Evolutionary conservation across 73 alveolate genomes (phyloP).

Genomic region (Tetrahymena thermophila): DNA sequence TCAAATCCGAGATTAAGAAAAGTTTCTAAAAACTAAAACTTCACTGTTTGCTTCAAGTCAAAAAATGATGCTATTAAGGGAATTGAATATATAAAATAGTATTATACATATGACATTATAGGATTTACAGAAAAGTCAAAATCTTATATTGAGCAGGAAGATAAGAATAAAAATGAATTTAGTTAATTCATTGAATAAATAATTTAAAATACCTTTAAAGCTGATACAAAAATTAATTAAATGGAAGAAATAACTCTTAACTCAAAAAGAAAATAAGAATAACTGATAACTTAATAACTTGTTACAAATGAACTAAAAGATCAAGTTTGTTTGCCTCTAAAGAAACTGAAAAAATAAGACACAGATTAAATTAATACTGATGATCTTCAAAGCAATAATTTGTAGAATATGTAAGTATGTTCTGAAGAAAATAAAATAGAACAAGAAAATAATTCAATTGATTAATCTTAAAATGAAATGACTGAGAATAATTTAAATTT

Average conservation of each 20-base stretch:
- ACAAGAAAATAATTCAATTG: not conserved
- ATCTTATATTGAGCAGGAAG: not conserved
- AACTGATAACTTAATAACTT: not conserved
- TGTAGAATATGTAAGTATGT: no score
- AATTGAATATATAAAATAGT: not conserved
- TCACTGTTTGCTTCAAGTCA: not conserved
- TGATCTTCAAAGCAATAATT: no score
- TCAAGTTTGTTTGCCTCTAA: not conserved
- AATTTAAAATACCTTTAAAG: not conserved
- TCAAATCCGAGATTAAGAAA: not conserved
- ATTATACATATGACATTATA: not conserved
- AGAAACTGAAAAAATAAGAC: not conserved
- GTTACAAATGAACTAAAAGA: not conserved
- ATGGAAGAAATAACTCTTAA: not conserved
- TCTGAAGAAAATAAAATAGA: not conserved
- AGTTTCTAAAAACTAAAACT: not conserved
- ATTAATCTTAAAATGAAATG: not conserved
- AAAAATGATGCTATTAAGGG: not conserved
- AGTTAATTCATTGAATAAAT: not conserved
- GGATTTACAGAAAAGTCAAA: not conserved
- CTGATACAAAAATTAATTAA: not conserved
- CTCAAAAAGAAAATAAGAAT: not conserved
- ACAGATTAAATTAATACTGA: not conserved
- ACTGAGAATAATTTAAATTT: no score
- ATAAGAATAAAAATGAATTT: not conserved